phyloP scores from a whole-genome alignment of 2,329 filamentous ascomycete genomes.

The Myriosclerotinia duriaeana region DNA sequence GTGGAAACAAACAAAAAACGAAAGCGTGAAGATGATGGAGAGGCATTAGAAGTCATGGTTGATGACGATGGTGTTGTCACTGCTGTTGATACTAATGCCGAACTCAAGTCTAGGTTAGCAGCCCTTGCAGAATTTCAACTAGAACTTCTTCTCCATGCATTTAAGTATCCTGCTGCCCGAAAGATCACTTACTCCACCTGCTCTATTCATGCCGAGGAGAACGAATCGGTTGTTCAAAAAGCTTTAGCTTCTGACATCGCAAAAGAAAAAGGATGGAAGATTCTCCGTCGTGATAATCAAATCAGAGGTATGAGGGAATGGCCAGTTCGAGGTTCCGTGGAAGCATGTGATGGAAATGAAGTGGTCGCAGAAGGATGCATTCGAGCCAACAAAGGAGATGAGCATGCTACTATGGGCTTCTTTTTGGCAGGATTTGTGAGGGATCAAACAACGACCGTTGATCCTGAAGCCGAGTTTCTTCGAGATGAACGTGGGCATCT shows the following conservation, averaged over 20 bases:
- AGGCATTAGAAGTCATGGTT: conserved; percentile 42
- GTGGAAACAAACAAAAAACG: conserved; percentile 35
- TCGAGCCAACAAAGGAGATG: conserved; percentile 76
- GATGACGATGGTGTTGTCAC: conserved; percentile 59
- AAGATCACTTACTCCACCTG: conserved; percentile 93
- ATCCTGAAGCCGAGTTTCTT: conserved; percentile 29
- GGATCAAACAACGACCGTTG: conserved; percentile 24
- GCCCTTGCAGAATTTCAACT: conserved; percentile 82
- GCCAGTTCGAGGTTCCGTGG: conserved; percentile 60
- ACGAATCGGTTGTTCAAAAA: conserved; percentile 77
- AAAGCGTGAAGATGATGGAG: conserved; percentile 37
- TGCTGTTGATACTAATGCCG: conserved; percentile 52
- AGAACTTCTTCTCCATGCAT: conserved; percentile 77
- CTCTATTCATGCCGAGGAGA: conserved; percentile 82
- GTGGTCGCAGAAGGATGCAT: conserved; percentile 72
- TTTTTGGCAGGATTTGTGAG: conserved; percentile 87
- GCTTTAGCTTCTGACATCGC: conserved; percentile 70
- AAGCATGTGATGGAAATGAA: conserved; percentile 51
- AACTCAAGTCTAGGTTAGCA: conserved; percentile 63
- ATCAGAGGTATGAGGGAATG: conserved; percentile 74
- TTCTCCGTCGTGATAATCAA: conserved; percentile 72
- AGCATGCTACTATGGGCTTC: conserved; percentile 87
- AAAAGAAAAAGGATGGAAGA: conserved; percentile 67
- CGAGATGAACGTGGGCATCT: conserved; percentile 56
- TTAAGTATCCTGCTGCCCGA: conserved; percentile 71